Conservation (phyloP, 345 rosid genomes). For the Bruguiera gymnorhiza region DNA sequence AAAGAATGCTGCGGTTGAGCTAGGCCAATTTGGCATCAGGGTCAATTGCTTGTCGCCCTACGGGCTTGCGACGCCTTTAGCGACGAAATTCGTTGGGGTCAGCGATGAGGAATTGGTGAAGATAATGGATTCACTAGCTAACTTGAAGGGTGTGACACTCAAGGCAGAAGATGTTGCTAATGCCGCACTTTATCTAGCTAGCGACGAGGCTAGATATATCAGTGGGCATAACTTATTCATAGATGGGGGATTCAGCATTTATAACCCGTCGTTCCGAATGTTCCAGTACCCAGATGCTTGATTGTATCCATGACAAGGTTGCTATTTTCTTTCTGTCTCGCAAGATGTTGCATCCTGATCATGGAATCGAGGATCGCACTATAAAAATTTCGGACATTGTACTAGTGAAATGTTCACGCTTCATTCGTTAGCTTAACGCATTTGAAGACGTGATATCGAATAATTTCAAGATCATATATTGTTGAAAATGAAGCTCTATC, state of each 20-base stretch:
- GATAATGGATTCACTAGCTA: constrained; percentile 12
- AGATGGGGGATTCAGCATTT: constrained; percentile 46
- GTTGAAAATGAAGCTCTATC: too few species aligned
- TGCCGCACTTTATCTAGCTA: constrained; percentile 46
- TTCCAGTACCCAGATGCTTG: constrained; percentile 31
- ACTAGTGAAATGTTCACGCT: too few species aligned
- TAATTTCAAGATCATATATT: too few species aligned
- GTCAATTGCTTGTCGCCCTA: constrained; percentile 52
- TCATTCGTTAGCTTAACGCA: too few species aligned
- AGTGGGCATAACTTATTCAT: constrained; percentile 47
- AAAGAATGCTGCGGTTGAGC: constrained; percentile 42
- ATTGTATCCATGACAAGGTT: neutral
- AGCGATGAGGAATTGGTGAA: constrained; percentile 31
- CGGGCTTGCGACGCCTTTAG: constrained; percentile 40
- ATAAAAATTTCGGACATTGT: too few species aligned
- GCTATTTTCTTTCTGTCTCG: neutral
- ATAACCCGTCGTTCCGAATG: constrained; percentile 33
- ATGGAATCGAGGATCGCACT: too few species aligned
- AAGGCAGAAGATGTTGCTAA: constrained; percentile 47
- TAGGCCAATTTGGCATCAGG: constrained; percentile 50
- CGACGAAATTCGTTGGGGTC: constrained; percentile 28
- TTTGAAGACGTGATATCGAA: too few species aligned
- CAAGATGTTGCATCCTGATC: too few species aligned
- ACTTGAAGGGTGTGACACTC: constrained; percentile 41
- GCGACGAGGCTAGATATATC: constrained; percentile 51